A percentile compares a stretch with the other conserved stretches of the same genome.
Evolutionary conservation across 2,329 filamentous ascomycete species (phyloP).

Genomic region (Epichloe aotearoae): DNA sequence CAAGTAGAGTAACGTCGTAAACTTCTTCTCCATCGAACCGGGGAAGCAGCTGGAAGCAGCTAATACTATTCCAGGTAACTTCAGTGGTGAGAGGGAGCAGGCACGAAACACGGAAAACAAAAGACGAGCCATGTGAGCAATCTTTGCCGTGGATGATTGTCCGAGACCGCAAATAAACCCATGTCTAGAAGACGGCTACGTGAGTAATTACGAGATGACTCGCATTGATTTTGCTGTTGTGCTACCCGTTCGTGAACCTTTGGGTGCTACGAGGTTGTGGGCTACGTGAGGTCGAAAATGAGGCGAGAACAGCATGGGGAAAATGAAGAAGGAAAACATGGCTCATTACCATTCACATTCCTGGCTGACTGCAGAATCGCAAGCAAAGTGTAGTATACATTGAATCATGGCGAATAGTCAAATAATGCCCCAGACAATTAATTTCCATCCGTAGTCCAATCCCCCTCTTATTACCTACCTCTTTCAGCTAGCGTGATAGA

Average conservation of each 20-base stretch:
- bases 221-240: conserved; percentile 1
- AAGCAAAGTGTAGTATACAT: background rate
- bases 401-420: background rate
- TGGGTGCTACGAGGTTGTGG: background rate
- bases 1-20: conserved; percentile 3
- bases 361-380: background rate
- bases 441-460: background rate
- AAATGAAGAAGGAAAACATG: background rate
- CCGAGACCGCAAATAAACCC: background rate
- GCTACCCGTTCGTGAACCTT: conserved; percentile 2
- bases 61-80: background rate
- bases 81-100: background rate
- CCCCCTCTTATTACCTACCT: too few species aligned
- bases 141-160: background rate
- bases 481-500: too few species aligned
- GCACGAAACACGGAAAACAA: background rate
- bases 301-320: background rate
- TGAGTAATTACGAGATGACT: conserved; percentile 4
- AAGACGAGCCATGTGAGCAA: background rate
- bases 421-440: background rate
- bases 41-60: background rate
- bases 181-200: background rate
- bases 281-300: conserved; percentile 15
- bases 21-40: background rate
- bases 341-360: background rate